Conservation (phyloP, 2,329 filamentous ascomycete species). For the Aspergillus sojae region DNA sequence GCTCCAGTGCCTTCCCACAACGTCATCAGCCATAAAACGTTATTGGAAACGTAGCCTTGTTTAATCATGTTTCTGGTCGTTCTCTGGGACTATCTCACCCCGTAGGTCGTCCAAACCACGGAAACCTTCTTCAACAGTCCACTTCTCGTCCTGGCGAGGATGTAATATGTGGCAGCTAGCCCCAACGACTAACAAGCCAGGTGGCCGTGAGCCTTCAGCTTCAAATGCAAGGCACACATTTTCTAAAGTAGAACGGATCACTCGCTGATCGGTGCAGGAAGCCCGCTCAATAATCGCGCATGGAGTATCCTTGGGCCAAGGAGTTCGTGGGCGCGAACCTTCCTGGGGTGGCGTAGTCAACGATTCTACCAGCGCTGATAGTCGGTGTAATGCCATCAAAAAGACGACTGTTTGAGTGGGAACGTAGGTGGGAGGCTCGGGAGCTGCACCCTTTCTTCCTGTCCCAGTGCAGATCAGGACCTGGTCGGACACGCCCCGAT, state of each 20-base stretch:
- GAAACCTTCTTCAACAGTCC: slow-evolving; percentile 88
- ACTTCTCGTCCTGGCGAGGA: slow-evolving; percentile 63
- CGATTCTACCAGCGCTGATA: slow-evolving; percentile 71
- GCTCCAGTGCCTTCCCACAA: not conserved
- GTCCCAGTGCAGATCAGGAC: slow-evolving; percentile 96
- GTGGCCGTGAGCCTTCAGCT: slow-evolving; percentile 83
- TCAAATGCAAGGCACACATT: slow-evolving; percentile 82
- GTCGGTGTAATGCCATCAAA: slow-evolving; percentile 89
- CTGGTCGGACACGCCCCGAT: slow-evolving; percentile 87
- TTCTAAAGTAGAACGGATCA: slow-evolving; percentile 83
- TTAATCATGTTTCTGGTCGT: not conserved
- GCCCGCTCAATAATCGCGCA: slow-evolving; percentile 93
- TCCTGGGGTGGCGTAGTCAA: slow-evolving; percentile 53
- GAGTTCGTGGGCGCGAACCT: slow-evolving; percentile 22
- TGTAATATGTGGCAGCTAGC: slow-evolving; percentile 78
- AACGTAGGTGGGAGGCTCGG: slow-evolving; percentile 78
- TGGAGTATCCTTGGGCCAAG: slow-evolving; percentile 76
- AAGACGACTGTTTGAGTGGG: slow-evolving; percentile 83
- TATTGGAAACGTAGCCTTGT: not conserved
- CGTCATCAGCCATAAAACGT: slow-evolving; percentile 2
- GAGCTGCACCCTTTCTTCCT: slow-evolving; percentile 82
- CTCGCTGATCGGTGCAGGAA: slow-evolving; percentile 89
- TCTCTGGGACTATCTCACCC: not conserved
- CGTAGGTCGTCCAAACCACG: slow-evolving; percentile 64
- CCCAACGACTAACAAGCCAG: slow-evolving; percentile 84